These are phyloP conservation scores for Ophiosphaerella korrae DNA, from an alignment of 2,329 filamentous ascomycete genomes.

Conservation along the genomic window DNA sequence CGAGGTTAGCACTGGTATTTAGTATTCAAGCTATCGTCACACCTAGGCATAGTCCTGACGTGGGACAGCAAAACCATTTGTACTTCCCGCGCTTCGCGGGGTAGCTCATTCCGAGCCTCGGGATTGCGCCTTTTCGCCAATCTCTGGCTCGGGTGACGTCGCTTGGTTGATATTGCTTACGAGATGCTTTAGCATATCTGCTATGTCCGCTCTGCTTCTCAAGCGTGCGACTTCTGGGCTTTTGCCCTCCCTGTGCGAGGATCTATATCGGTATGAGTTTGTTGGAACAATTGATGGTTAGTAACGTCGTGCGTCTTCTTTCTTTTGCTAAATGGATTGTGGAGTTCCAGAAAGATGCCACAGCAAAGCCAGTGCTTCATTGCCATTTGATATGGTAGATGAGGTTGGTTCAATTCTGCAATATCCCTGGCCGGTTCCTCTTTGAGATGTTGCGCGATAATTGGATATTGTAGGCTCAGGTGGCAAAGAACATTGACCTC, in stretches of 20 bases:
- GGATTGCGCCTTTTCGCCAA: conserved; percentile 9
- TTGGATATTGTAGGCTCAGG: too few relatives aligned
- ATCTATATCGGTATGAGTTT: conserved; percentile 7
- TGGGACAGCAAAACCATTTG: conserved; percentile 10
- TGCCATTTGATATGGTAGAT: background rate
- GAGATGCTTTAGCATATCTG: conserved; percentile 4
- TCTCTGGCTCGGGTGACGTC: conserved; percentile 2
- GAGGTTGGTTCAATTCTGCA: background rate
- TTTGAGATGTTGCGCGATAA: too few relatives aligned
- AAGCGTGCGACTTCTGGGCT: conserved; percentile 10
- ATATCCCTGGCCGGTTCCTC: too few relatives aligned
- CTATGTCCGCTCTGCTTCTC: conserved; percentile 13
- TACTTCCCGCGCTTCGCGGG: conserved; percentile 17
- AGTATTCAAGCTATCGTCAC: background rate
- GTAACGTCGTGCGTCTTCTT: conserved; percentile 11
- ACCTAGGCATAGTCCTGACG: background rate
- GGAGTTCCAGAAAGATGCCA: conserved; percentile 23
- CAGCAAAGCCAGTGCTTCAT: conserved; percentile 29
- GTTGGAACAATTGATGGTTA: conserved; percentile 21
- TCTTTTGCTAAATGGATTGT: conserved; percentile 18
- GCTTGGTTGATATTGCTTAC: conserved; percentile 8
- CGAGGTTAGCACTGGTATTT: background rate
- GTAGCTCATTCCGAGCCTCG: conserved; percentile 14
- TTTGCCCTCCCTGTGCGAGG: conserved; percentile 3
- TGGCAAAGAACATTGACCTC: too few relatives aligned